phyloP scores from a whole-genome alignment of 1,139 yeast species.

The Nakaseomyces sp. region DNA sequence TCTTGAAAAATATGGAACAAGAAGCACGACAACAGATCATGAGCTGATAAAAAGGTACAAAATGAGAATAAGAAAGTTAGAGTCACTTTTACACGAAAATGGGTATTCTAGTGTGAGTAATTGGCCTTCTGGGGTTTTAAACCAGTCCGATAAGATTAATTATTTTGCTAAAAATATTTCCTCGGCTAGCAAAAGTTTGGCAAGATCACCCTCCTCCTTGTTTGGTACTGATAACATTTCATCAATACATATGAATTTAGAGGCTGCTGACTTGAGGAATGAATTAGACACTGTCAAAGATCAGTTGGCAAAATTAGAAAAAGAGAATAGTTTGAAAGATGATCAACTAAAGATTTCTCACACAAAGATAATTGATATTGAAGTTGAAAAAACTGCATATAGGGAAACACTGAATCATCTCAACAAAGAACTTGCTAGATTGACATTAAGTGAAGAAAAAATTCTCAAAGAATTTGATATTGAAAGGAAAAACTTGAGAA shows the following conservation, averaged over 20 bases:
- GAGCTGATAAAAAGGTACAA: constrained; percentile 48
- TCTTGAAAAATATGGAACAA: neutral
- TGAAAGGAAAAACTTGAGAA: constrained; percentile 23
- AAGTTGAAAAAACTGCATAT: constrained; percentile 25
- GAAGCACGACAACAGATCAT: constrained; percentile 8
- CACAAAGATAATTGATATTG: constrained; percentile 13
- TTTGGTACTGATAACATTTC: neutral
- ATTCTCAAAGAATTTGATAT: constrained; percentile 22
- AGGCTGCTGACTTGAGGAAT: constrained; percentile 10
- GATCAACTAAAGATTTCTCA: constrained; percentile 2
- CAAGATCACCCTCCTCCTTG: neutral
- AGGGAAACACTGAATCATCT: constrained; percentile 24
- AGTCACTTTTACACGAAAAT: constrained; percentile 57
- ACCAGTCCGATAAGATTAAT: constrained; percentile 9
- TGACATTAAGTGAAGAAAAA: constrained; percentile 21
- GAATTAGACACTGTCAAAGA: constrained; percentile 10
- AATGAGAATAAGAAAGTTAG: constrained; percentile 52
- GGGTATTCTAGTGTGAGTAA: constrained; percentile 49
- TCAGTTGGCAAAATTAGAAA: constrained; percentile 1
- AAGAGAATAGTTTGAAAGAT: neutral
- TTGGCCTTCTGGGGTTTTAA: constrained; percentile 41
- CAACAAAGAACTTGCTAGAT: constrained; percentile 21
- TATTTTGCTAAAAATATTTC: constrained; percentile 16
- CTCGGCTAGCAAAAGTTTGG: constrained; percentile 9
- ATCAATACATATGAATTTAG: neutral